Base-by-base conservation (phyloP, 1,284 basidiomycete species). In the Uromyces viciae-fabae region DNA sequence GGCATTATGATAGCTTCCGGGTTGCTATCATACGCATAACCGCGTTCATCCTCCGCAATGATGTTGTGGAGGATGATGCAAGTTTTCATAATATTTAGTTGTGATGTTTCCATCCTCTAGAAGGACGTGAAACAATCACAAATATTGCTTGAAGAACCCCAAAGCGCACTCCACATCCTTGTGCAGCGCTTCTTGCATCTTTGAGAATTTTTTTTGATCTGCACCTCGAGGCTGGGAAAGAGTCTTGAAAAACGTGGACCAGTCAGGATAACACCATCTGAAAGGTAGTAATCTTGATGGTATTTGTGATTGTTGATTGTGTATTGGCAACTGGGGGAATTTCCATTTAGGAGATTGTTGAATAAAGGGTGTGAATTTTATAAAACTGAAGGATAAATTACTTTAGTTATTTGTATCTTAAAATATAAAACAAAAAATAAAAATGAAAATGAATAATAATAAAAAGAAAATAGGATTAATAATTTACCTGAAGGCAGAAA, bases 191-290 rank as follows among this genome's bases (percentile, higher is more conserved):
- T 64, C 60, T 72, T 28, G 17, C n/a, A 60, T n/a, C 19, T n/a
- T 7, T 31, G 38, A 22, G 22, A 8, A 49, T n/a, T n/a, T 40
- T 17, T 72, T 43, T 17, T 68, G 15, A 11, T 56, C 17, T 5
- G 52, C 66, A 15, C 42, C 66, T 42, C 25, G 4, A 25, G 72
- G 72, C 36, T 60, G 72, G 19, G 5, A n/a, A 17, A 75, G 31
- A 14, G 49, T 58, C 33, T 75, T 75, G 25, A 75, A 46, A 31
- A 75, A 60, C 3, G 72, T 75, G 28, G 72, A 31, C 68, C 68
- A 71, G 68, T 46, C 36, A 22, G 68, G 68, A 71, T 71, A 25
- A 71, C 43, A 22, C 68, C 68, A 71, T 71, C 68, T 3, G 36
- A 31, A 40, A 71, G 42, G 40, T 71, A n/a, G n/a, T 49, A 49